These are phyloP conservation scores for Alternaria longipes DNA, from an alignment of 2,329 filamentous ascomycete genomes.

Conservation along the genomic window DNA sequence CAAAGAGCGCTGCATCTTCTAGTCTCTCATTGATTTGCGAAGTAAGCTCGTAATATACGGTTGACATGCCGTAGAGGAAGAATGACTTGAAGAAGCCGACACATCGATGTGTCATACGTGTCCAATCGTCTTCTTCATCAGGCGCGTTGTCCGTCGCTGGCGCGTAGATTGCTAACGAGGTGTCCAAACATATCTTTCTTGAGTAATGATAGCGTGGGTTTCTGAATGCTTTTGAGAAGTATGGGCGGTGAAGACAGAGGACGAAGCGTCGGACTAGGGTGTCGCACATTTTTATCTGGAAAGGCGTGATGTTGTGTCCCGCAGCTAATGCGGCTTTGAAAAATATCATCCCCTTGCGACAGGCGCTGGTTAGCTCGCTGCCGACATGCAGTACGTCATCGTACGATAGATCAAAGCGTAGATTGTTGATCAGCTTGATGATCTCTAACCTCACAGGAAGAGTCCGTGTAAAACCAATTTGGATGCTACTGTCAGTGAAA, in stretches of 20 bases:
- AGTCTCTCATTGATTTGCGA: constrained; percentile 28
- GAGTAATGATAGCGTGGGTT: constrained; percentile 62
- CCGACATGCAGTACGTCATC: constrained; percentile 39
- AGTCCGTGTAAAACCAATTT: constrained; percentile 47
- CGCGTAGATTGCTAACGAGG: constrained; percentile 30
- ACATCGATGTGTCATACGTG: constrained; percentile 24
- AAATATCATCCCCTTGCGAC: constrained; percentile 27
- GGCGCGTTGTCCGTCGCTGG: constrained; percentile 19
- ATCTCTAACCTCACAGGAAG: constrained; percentile 51
- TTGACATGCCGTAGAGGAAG: constrained; percentile 34
- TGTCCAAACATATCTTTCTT: constrained; percentile 58
- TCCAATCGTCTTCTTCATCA: constrained; percentile 36
- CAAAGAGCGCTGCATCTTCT: not conserved
- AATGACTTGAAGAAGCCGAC: constrained; percentile 39
- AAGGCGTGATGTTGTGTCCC: constrained; percentile 32
- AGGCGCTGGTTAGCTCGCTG: constrained; percentile 34
- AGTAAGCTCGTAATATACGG: constrained; percentile 36
- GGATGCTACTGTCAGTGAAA: constrained; percentile 51
- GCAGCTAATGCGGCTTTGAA: constrained; percentile 25
- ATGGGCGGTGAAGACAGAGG: constrained; percentile 63
- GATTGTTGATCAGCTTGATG: constrained; percentile 43
- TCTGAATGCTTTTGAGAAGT: constrained; percentile 53
- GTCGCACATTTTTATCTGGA: constrained; percentile 61
- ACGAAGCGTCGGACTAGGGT: constrained; percentile 64
- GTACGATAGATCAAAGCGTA: constrained; percentile 44